phyloP scores from a whole-genome alignment of 306 rosid species.

The Prosopis cineraria region DNA sequence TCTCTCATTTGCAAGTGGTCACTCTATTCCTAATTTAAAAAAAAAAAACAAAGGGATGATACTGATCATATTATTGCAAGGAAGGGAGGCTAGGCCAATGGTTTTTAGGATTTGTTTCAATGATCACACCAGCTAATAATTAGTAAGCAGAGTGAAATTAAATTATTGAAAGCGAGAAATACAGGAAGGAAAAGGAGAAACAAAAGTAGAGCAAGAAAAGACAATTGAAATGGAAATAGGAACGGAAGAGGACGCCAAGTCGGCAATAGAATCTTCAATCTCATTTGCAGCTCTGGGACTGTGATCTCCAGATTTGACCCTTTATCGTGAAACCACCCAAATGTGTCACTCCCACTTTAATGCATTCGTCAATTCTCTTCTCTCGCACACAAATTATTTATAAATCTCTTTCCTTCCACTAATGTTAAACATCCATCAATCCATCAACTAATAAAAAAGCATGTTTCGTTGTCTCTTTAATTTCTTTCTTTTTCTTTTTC shows the following conservation, averaged over 20 bases:
- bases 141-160: no score
- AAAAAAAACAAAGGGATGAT: slow-evolving; percentile 33
- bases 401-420: neutral
- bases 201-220: slow-evolving; percentile 25
- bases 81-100: slow-evolving; percentile 9
- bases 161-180: slow-evolving; percentile 10
- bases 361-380: slow-evolving; percentile 37
- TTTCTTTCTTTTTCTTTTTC: neutral
- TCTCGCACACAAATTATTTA: neutral
- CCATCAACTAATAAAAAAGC: slow-evolving; percentile 5
- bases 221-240: slow-evolving; percentile 38
- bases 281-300: slow-evolving; percentile 28
- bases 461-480: neutral
- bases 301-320: slow-evolving; percentile 31
- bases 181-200: neutral
- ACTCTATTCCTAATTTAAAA: no score
- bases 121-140: neutral
- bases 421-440: neutral
- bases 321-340: slow-evolving; percentile 36
- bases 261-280: slow-evolving; percentile 37
- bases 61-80: neutral
- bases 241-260: slow-evolving; percentile 34
- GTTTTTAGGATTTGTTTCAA: slow-evolving; percentile 31
- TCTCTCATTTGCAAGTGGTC: no score
- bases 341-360: slow-evolving; percentile 38